Evolutionary conservation across 106 monocot species (phyloP).

Genomic region (Acorus gramineus): DNA sequence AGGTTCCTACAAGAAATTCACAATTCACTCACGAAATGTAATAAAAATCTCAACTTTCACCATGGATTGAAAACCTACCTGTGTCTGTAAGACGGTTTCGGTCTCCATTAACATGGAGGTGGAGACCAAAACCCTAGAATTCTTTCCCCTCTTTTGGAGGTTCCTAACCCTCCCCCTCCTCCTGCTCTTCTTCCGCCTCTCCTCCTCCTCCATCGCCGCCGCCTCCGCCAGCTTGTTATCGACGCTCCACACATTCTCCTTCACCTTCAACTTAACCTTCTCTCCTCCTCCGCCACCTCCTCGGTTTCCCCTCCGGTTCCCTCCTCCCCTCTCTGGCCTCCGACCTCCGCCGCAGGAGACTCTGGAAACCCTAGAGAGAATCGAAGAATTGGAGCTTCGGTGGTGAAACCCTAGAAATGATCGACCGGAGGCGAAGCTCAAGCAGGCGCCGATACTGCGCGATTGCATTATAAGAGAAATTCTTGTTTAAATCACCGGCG

Average conservation of each 20-base stretch:
- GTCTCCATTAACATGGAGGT: constrained; percentile 66
- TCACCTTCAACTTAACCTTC: constrained; percentile 31
- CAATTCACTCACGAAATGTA: not conserved
- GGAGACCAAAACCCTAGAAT: constrained; percentile 51
- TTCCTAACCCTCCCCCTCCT: constrained; percentile 13
- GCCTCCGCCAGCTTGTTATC: constrained; percentile 50
- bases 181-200: constrained; percentile 1
- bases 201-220: constrained; percentile 12
- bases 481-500: too few relatives aligned
- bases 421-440: not conserved
- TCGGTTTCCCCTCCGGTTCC: not conserved
- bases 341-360: constrained; percentile 2
- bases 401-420: constrained; percentile 5
- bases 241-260: constrained; percentile 81
- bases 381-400: not conserved
- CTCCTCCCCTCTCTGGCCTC: not conserved
- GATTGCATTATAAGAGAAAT: constrained; percentile 12
- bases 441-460: constrained; percentile 25
- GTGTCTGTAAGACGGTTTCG: constrained; percentile 84
- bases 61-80: constrained; percentile 27
- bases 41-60: too few relatives aligned
- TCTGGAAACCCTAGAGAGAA: constrained; percentile 10
- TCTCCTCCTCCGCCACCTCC: constrained; percentile 5
- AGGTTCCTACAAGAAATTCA: constrained; percentile 51
- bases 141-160: not conserved